Evolutionary conservation across 352 stramenopile species (phyloP), one percentile per base, ranked within the genome.

Genomic region (Proteromonas lacertae): DNA sequence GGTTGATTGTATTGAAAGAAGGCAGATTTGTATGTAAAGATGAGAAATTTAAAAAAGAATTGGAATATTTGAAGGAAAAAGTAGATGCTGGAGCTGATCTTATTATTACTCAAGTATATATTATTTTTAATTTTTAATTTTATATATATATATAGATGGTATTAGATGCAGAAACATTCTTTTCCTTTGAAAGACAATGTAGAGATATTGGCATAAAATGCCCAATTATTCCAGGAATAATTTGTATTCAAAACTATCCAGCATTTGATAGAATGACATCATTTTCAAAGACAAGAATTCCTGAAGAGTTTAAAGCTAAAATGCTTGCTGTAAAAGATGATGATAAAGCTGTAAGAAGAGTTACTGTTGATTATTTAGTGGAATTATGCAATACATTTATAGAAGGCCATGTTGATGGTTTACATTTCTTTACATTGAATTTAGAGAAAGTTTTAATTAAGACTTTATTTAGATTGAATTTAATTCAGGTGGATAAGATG

Each of bases 221-320:
- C 25, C 84, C 82, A 6, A 78, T 98, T 47, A 69, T 98, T 23
- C 87, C 87, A 1, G 87, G 87, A 19, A 74, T 96, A 49, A 96
- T 98, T 82, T 88, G 80, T 25, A 92, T 96, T 50, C 87, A 93
- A 48, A 84, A 71, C 39, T 92, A 89, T 51, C 62, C 64, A 29
- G 82, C 82, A 26, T 96, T 94, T 51, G 64, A 79, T 46, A 86
- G 84, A 44, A 97, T 97, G 86, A 92, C 72, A 16, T 74, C 72
- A 53, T 93, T 90, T 48, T 97, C 88, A 57, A 90, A 91, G 56
- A 92, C 79, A 7, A 64, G 65, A 25, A 81, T 96, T 36, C 79
- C 81, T 0, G 51, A 66, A 18, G 53, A 56, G 2, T 4, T 33
- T 6, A 33, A 16, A 13, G 19, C 8, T 38, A 60, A 35, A 16